These are phyloP conservation scores for Phytophthora pini DNA, from an alignment of 352 stramenopile genomes.

Conservation along the genomic window DNA sequence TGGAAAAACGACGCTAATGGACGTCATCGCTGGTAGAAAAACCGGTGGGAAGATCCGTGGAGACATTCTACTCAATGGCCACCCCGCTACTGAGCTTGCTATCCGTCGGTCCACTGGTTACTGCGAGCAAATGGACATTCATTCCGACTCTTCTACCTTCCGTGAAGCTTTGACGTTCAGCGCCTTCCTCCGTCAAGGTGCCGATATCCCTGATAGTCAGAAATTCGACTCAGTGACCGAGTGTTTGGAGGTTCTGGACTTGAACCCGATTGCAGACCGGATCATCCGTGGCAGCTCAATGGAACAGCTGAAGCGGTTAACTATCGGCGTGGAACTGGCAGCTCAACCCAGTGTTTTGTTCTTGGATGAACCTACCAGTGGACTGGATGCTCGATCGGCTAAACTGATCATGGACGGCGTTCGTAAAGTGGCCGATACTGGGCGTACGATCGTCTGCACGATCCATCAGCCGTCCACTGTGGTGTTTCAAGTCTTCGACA, in stretches of 20 bases:
- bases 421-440: slow-evolving; percentile 20
- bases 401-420: slow-evolving; percentile 30
- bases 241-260: slow-evolving; percentile 42
- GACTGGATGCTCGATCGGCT: slow-evolving; percentile 17
- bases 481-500: slow-evolving; percentile 16
- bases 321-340: slow-evolving; percentile 24
- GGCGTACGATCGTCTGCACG: slow-evolving; percentile 8
- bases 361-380: slow-evolving; percentile 27
- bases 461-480: slow-evolving; percentile 16
- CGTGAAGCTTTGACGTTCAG: slow-evolving; percentile 56
- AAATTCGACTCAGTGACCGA: slow-evolving; percentile 25
- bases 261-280: slow-evolving; percentile 41
- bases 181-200: slow-evolving; percentile 20
- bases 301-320: slow-evolving; percentile 30
- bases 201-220: slow-evolving; percentile 9
- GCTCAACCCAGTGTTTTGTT: slow-evolving; percentile 23
- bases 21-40: slow-evolving; percentile 25
- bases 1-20: slow-evolving; percentile 43
- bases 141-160: slow-evolving; percentile 82
- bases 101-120: slow-evolving; percentile 50
- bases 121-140: slow-evolving; percentile 82
- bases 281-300: slow-evolving; percentile 39
- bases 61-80: slow-evolving; percentile 22
- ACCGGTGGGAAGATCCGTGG: slow-evolving; percentile 22
- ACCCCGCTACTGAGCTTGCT: slow-evolving; percentile 16